Evolutionary conservation across 2,329 filamentous ascomycete genomes (phyloP).

Genomic region (Byssoonygena ceratinophila): DNA sequence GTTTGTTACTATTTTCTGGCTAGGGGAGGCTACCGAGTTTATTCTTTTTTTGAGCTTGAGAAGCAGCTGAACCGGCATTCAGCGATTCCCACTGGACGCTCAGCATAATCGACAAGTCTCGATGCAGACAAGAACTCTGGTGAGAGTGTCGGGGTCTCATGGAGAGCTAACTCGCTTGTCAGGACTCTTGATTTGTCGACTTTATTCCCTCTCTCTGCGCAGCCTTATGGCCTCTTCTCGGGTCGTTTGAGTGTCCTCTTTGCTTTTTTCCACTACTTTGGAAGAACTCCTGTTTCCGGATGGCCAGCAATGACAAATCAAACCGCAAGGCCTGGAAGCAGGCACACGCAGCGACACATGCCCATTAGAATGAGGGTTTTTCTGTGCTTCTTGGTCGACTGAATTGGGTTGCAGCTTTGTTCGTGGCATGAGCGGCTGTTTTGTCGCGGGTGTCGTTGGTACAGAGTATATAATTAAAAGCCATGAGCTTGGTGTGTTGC

Average conservation of each 20-base stretch:
- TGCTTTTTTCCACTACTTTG: background rate
- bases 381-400: background rate
- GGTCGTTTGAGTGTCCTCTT: background rate
- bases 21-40: background rate
- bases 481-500: background rate
- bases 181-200: background rate
- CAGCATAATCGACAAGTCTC: background rate
- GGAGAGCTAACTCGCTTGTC: background rate
- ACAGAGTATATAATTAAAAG: background rate
- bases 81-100: background rate
- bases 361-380: background rate
- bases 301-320: background rate
- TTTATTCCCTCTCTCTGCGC: background rate
- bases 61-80: background rate
- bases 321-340: background rate
- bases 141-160: background rate
- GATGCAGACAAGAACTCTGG: background rate
- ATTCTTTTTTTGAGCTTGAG: too few species aligned
- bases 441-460: too few species aligned
- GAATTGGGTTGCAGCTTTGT: too few species aligned
- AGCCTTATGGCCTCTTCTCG: slow-evolving; percentile 3
- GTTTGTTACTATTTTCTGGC: background rate
- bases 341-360: too few species aligned
- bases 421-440: too few species aligned
- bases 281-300: background rate